phyloP scores from a whole-genome alignment of 805 yeast species.

The Teunomyces barrocoloradensis region DNA sequence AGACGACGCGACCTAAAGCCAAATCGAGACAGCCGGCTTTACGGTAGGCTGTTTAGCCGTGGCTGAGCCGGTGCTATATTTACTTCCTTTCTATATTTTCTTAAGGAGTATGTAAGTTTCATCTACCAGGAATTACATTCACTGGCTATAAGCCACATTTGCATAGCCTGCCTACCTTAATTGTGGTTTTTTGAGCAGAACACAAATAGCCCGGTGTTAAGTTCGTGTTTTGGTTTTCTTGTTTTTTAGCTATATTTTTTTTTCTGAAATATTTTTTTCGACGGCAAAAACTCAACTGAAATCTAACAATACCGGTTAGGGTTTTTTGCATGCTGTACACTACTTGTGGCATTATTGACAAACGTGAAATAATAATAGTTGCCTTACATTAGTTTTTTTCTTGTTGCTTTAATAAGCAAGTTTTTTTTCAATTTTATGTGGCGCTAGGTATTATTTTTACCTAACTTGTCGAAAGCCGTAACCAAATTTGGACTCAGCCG shows the following conservation, averaged over 20 bases:
- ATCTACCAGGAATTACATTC: background rate
- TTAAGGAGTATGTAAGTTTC: background rate
- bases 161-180: background rate
- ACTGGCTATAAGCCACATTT: background rate
- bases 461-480: background rate
- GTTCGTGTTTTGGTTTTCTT: background rate
- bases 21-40: background rate
- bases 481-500: background rate
- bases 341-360: background rate
- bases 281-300: background rate
- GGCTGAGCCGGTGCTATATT: background rate
- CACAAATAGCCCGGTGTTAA: background rate
- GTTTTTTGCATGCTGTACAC: background rate
- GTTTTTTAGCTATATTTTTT: background rate
- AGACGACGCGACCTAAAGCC: slow-evolving; percentile 3
- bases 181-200: background rate
- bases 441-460: background rate
- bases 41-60: background rate
- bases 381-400: background rate
- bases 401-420: background rate
- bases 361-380: background rate
- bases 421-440: background rate
- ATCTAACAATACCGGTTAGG: background rate
- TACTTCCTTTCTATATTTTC: background rate
- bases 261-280: background rate